Evolutionary conservation across 106 monocot species (phyloP).

Genomic region (Dioscorea alata): DNA sequence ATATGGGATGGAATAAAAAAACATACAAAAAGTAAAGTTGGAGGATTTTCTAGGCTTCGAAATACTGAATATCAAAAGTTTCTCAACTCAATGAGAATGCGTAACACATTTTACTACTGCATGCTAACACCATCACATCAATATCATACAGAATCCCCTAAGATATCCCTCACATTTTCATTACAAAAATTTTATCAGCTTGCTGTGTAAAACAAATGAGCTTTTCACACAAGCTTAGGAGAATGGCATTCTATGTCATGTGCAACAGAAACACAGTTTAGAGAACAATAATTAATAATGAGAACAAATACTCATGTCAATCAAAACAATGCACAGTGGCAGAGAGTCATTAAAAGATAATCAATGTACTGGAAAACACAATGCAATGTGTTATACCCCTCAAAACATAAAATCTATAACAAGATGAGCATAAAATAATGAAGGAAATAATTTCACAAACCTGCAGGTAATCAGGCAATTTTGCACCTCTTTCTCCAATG

Average conservation of each 20-base stretch:
- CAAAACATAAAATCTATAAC: not conserved
- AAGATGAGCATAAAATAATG: not conserved
- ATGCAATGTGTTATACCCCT: not conserved
- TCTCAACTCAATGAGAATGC: too few species aligned
- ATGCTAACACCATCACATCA: too few species aligned
- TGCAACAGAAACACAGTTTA: not conserved
- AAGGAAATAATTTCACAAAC: conserved; percentile 13
- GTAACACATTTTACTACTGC: too few species aligned
- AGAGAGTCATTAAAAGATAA: not conserved
- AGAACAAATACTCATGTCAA: not conserved
- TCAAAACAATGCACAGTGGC: not conserved
- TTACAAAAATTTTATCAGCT: too few species aligned
- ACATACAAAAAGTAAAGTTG: not conserved
- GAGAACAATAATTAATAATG: not conserved
- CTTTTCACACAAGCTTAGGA: too few species aligned
- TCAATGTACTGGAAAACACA: not conserved
- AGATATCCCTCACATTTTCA: too few species aligned
- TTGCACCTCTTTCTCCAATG: conserved; percentile 41
- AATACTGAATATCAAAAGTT: too few species aligned
- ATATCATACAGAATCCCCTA: too few species aligned
- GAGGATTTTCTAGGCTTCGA: too few species aligned
- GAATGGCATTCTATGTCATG: too few species aligned
- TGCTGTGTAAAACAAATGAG: too few species aligned
- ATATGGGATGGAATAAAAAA: not conserved
- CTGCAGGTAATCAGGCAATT: conserved; percentile 47